A percentile compares a stretch with the other conserved stretches of the same genome.
Conservation (phyloP, 306 rosid genomes). For the Begonia fuchsioides region DNA sequence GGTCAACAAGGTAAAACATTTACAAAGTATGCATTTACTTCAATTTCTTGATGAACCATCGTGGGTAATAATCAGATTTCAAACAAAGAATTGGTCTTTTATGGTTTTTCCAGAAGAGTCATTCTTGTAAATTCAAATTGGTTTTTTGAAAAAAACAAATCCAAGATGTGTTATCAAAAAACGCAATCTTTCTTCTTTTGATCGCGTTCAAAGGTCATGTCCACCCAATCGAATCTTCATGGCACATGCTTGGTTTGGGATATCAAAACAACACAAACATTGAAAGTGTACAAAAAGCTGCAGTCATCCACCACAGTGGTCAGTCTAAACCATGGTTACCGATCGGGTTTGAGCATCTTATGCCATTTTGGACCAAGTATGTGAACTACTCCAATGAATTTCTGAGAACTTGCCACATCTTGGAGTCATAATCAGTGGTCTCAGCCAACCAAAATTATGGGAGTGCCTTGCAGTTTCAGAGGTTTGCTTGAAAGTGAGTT, state of each 20-base stretch:
- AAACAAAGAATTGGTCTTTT: too few species aligned
- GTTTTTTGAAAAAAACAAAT: too few species aligned
- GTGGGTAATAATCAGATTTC: too few species aligned
- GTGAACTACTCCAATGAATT: slow-evolving; percentile 90
- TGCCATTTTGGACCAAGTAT: slow-evolving; percentile 89
- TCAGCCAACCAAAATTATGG: slow-evolving; percentile 14
- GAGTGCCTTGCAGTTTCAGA: slow-evolving; percentile 9
- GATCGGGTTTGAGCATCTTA: slow-evolving; percentile 92
- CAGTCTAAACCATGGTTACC: slow-evolving; percentile 96
- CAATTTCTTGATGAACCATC: too few species aligned
- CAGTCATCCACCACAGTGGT: slow-evolving; percentile 95
- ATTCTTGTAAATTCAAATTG: too few species aligned
- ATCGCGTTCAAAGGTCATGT: slow-evolving; percentile 90
- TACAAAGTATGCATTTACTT: too few species aligned
- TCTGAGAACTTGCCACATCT: slow-evolving; percentile 78
- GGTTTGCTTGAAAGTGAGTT: too few species aligned
- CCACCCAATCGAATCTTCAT: slow-evolving; percentile 67
- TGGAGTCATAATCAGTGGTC: slow-evolving; percentile 56
- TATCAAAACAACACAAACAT: slow-evolving; percentile 68
- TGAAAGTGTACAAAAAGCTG: slow-evolving; percentile 58
- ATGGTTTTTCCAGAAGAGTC: too few species aligned
- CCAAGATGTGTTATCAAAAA: too few species aligned
- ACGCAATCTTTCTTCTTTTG: slow-evolving; percentile 9
- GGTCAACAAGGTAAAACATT: slow-evolving; percentile 65
- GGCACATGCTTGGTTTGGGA: slow-evolving; percentile 99